phyloP scores from a whole-genome alignment of 352 stramenopile genomes.

The Phytophthora ohioensis region DNA sequence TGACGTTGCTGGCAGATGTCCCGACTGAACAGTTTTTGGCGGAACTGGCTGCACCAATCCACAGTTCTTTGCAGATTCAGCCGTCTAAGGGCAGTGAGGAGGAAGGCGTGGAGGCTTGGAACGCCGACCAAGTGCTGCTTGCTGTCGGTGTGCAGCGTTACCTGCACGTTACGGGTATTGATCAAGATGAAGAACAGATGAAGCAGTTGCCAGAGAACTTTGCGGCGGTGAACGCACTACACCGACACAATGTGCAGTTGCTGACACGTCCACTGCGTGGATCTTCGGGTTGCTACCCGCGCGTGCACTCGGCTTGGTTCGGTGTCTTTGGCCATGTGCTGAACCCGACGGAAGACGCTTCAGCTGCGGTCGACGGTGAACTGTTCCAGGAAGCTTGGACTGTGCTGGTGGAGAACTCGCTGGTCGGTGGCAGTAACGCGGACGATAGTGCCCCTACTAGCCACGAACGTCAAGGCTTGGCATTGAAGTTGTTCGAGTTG shows the following conservation, averaged over 20 bases:
- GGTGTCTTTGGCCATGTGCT: conserved; percentile 82
- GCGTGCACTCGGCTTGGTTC: conserved; percentile 82
- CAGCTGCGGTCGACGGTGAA: conserved; percentile 63
- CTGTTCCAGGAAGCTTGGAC: conserved; percentile 83
- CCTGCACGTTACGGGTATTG: conserved; percentile 53
- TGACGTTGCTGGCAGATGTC: conserved; percentile 68
- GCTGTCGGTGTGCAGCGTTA: conserved; percentile 80
- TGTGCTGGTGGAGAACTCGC: conserved; percentile 83
- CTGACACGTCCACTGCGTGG: conserved; percentile 72
- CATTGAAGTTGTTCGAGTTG: conserved; percentile 87
- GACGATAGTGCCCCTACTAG: conserved; percentile 50
- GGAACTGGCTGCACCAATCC: conserved; percentile 35
- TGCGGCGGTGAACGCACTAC: conserved; percentile 52
- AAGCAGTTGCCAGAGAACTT: conserved; percentile 52
- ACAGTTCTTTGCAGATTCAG: conserved; percentile 43
- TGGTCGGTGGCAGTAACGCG: conserved; percentile 48
- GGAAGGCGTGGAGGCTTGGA: conserved; percentile 56
- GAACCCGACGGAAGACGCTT: conserved; percentile 45
- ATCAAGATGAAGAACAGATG: conserved; percentile 39
- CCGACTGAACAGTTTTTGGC: conserved; percentile 57
- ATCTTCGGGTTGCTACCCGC: conserved; percentile 78
- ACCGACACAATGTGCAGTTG: conserved; percentile 67
- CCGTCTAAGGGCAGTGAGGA: conserved; percentile 41
- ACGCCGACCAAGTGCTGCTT: conserved; percentile 84
- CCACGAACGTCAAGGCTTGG: conserved; percentile 81